Base-by-base conservation (phyloP, 257 asterid species). In the Asclepias syriaca region DNA sequence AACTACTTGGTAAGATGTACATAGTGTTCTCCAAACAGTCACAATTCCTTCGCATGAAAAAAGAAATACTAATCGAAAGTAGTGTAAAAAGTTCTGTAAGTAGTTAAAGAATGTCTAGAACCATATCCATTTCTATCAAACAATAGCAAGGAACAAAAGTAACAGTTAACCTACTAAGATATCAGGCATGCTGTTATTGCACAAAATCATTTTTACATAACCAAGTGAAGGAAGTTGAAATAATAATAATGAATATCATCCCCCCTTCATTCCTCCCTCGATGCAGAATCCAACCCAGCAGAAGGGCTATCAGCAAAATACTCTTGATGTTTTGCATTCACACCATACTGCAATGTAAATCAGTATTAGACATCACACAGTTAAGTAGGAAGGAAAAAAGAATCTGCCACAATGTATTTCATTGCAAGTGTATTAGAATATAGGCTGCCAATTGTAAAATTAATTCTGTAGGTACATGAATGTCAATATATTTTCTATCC, bases 271-370 rank as follows among this genome's bases (percentile, higher is more conserved):
- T 91, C 96, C 0, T 91, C 97, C 82, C 87, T 87, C 53, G 89
- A 56, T 67, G 81, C 85, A 64, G 96, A 80, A 73, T 91, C 98
- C 74, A 91, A 73, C 68, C 97, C 97, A 66, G 96, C 96, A 68
- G 96, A 84, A 55, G 98, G 91, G 80, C 91, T 88, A 75, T 91
- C 97, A 11, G 96, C 97, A 77, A 84, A 93, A 81, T 93, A 93
- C 51, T 91, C 98, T 81, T 88, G 98, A 83, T 93, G 98, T 78
- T 91, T 93, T 68, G 89, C 96, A 66, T 93, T 93, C 46, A 93
- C 96, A 53, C 98, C 98, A 50, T 91, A 84, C 98, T 94, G 96
- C 84, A 83, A 78, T 54, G 59, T 18, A 63, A 72, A 11, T 46
- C 65, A 68, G 22, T 60, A 43, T 74, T 18, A 72, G 66, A 65